Base-by-base conservation (phyloP, 768 basidiomycete genomes). In the Exsudoporus frostii region DNA sequence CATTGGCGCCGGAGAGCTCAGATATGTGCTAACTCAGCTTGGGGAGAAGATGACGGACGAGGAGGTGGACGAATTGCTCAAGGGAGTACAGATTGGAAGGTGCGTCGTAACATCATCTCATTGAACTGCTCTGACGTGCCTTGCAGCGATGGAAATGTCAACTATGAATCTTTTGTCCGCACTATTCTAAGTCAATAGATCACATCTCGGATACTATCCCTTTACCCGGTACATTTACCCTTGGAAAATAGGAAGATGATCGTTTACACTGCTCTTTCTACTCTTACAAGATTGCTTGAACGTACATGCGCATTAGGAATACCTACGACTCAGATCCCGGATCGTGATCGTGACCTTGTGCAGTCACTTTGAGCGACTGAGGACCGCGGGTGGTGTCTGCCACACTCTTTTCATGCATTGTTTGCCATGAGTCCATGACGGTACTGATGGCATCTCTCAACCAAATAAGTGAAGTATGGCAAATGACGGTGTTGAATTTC, bases 11-110 rank as follows among this genome's bases (percentile, higher is more conserved):
- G 77, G 82, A 39, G 82, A 84, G 60, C 71, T 84, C 50, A 73
- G 79, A 70, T 95, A 96, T 68, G 92, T 95, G 25, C 79, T 96
- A 27, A 99, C 97, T 7, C 94, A 95, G 64, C 82, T 99, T 0
- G 97, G 97, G 13, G 97, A 99, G 80, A 98, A 98, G 79, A 95
- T 99, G 92, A 70, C 86, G 7, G 94, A 98, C 67, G 92, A 94
- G 59, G 97, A 98, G 75, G 97, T 98, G 19, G 96, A 98, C 66
- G 97, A 99, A 73, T 78, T 99, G 61, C 78, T 99, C 62, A 98
- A 98, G 73, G 94, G 94, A 25, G 92, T 95, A 32, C 92, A 95
- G 73, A 84, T 97, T 51, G 90, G 89, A 71, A 76, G 82, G 88
- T 92, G 65, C 76, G 85, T 84, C n/a, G n/a, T 17, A 15, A 36